Evolutionary conservation across 441 rosid species (phyloP).

Genomic region (Jatropha podagrica): DNA sequence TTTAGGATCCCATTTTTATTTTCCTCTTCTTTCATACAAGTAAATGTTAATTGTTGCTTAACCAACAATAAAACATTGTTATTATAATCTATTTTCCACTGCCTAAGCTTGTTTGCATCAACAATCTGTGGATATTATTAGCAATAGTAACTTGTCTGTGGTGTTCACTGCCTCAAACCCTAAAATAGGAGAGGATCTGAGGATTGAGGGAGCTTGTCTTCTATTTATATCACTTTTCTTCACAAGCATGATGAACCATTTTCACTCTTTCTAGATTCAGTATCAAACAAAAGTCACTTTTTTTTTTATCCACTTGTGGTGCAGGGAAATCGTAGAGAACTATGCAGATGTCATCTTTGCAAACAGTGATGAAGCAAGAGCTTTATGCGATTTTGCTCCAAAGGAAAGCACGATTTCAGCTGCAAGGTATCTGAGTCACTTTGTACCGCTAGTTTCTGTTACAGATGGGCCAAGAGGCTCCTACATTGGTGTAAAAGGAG

Average conservation of each 20-base stretch:
- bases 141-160: background rate
- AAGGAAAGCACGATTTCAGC: conserved; percentile 75
- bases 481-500: conserved; percentile 91
- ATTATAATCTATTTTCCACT: background rate
- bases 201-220: background rate
- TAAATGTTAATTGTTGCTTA: background rate
- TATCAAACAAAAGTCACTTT: background rate
- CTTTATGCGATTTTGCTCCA: conserved; percentile 69
- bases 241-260: background rate
- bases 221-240: background rate
- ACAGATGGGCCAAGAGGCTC: conserved; percentile 93
- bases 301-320: background rate
- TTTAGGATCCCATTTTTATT: background rate
- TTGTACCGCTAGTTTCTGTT: conserved; percentile 83
- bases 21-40: background rate
- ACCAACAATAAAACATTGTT: background rate
- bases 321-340: conserved; percentile 90
- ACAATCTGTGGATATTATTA: background rate
- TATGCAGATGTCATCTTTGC: conserved; percentile 82
- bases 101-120: too few relatives aligned
- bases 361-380: conserved; percentile 87
- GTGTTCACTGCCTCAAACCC: background rate
- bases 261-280: background rate
- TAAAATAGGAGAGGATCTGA: background rate
- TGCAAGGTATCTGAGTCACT: conserved; percentile 90